Base-by-base conservation (phyloP, 495 filamentous ascomycete genomes). In the Penicillium paradoxum region DNA sequence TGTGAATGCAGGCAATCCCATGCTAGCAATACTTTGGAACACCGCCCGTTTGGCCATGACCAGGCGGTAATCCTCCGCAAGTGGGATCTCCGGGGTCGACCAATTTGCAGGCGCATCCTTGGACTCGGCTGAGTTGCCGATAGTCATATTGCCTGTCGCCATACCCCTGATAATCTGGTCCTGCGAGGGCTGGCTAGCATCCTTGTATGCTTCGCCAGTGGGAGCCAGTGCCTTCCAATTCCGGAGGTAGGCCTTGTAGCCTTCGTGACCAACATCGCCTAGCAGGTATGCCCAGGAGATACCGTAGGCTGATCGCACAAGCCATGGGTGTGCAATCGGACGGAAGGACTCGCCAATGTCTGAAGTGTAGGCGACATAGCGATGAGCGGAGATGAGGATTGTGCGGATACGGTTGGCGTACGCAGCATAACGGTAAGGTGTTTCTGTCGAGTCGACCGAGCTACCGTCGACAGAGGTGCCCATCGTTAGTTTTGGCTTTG, bases 311-410 rank as follows among this genome's bases (percentile, higher is more conserved):
- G 82, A 73, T 37, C 83, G 79, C 4, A 98, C 87, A 4, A 92
- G 73, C 59, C 72, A 83, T 0, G 89, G 91, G 67, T 97, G 90
- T 4, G 91, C 91, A 49, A 97, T 79, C 4, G 93, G 93, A 6
- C 93, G 86, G 72, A 98, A 98, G 8, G 89, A 95, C 69, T 98
- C 93, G 66, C 93, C 93, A 38, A 98, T 90, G 67, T 98, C 93
- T 29, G 88, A 92, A 13, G 93, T 97, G 73, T 97, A 98, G 56
- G 93, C 93, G 53, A 98, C 89, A 68, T 98, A 97, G 63, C 93
- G 87, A 65, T 98, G 93, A 24, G 91, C 90, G 37, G 86, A 86
- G 62, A 90, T 79, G 58, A 98, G 83, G 63, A 97, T 87, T 15
- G 92, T 98, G 55, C 90, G 87, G 55, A 91, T 71, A 49, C 91